Evolutionary conservation across 192 early-diverging fungal species (phyloP), one percentile per base, ranked within the genome.

Genomic region (Helicostylum pulchrum): DNA sequence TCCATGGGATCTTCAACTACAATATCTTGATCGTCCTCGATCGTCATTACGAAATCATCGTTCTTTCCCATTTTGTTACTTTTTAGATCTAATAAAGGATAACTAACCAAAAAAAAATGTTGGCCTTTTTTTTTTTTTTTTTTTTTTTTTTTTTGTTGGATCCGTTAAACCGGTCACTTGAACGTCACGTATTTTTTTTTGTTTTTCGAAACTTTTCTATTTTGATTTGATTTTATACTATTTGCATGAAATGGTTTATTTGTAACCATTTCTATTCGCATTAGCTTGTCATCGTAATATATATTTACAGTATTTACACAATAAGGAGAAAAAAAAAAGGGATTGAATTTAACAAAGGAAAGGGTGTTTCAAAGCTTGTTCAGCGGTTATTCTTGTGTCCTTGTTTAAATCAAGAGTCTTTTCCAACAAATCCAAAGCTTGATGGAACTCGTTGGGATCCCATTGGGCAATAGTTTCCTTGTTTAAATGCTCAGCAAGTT

Each of bases 351-450:
- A 39, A 48, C 46, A 12, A 4, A 92, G 63, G 47, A 94, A 96
- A 15, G 89, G 86, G 58, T 95, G 93, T 31, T 79, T 64, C 2
- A 96, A 62, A 0, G 94, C 93, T 30, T 94, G 82, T 30, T 67
- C 76, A 0, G 94, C 92, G 0, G 90, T 91, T 54, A 93, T 88
- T 34, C 94, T 81, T 36, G 66, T 49, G 1, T 53, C 74, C 0
- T 85, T 85, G 55, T 88, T 71, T 15, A 93, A 72, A 2, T 72
- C 77, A 21, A 96, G 57, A 46, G 82, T 61, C 6, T 72, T 72
- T 6, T 78, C 73, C 23, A 94, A 47, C n/a, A 96, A 67, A 62
- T 91, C 87, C 2, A 79, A 64, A 2, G 83, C 89, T 23, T 77
- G 47, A 8, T 32, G 43, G 2, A 83, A 70, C 3, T 86, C 76